Base-by-base conservation (phyloP, 768 basidiomycete genomes). In the Mycena belliarum region DNA sequence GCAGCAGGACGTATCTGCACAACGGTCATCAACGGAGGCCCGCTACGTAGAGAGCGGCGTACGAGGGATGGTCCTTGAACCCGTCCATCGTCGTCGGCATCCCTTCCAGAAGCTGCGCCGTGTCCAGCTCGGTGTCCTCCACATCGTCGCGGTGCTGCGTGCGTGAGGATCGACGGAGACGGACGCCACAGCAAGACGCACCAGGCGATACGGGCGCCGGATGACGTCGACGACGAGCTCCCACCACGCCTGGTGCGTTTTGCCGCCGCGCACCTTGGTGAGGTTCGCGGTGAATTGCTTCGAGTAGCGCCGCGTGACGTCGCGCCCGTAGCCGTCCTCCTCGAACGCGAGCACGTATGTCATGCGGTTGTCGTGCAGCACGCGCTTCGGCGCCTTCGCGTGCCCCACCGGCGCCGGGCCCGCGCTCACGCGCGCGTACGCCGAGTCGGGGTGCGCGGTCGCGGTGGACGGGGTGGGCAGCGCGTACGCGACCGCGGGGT, bases 51-150 rank as follows among this genome's bases (percentile, higher is more conserved):
- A 37, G 43, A 26, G 37, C 52, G 16, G 72, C 87, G 49, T 66
- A 96, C 89, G 96, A 68, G 6, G 95, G 94, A 73, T 99, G 97
- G 66, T 93, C 89, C 70, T 98, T 98, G 83, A 98, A 98, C 2
- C 94, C 97, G 26, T 82, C 78, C 52, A 98, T 80, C 12, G 89
- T 88, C 18, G 86, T 88, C 0, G 97, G 97, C 94, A 99, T 97
- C 24, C 89, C 93, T 73, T 96, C 95, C 45, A 81, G 87, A 69
- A 91, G 70, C 68, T 93, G 89, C 57, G 84, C 84, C 0, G 76
- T 76, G 57, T 89, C 79, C 23, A 99, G 76, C 72, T 97, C 93
- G 24, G 91, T 89, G 65, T 98, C 94, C 73, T 99, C 97, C 7
- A 91, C 70, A 62, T 96, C 92, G 70, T 98, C 96, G 59, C 97